Evolutionary conservation across 345 rosid species (phyloP).

Genomic region (Ricinus communis): DNA sequence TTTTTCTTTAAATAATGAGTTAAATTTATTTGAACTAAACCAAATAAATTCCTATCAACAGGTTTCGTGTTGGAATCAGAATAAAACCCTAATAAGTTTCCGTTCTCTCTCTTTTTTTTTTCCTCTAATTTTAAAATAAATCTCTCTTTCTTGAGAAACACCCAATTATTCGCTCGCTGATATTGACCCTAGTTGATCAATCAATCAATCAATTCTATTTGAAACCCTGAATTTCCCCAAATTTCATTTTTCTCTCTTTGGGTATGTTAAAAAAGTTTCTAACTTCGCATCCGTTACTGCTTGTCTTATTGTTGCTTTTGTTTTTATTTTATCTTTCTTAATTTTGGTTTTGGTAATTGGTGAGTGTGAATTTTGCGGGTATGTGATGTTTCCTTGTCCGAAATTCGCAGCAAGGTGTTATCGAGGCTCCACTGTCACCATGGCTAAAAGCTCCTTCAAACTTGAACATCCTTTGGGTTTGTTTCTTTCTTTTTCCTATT

Average conservation of each 20-base stretch:
- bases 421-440: conserved; percentile 27
- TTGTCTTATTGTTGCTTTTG: not conserved
- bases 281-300: not conserved
- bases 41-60: no score
- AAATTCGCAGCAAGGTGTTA: conserved; percentile 42
- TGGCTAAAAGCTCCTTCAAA: conserved; percentile 72
- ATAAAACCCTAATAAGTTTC: conserved; percentile 24
- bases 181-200: conserved; percentile 21
- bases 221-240: conserved; percentile 13
- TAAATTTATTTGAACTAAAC: no score
- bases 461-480: conserved; percentile 68
- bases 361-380: conserved; percentile 8
- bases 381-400: conserved; percentile 47
- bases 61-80: conserved; percentile 38
- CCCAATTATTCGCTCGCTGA: conserved; percentile 13
- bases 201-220: conserved; percentile 20
- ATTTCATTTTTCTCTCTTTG: not conserved
- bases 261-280: conserved; percentile 34
- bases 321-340: not conserved
- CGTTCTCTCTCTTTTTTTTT: no score
- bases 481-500: conserved; percentile 9
- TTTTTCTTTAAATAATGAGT: not conserved
- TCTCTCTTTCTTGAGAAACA: not conserved
- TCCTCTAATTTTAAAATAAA: not conserved
- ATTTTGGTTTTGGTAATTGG: not conserved